These are phyloP conservation scores for Colletotrichum salicis DNA, from an alignment of 2,329 filamentous ascomycete species.

Conservation along the genomic window DNA sequence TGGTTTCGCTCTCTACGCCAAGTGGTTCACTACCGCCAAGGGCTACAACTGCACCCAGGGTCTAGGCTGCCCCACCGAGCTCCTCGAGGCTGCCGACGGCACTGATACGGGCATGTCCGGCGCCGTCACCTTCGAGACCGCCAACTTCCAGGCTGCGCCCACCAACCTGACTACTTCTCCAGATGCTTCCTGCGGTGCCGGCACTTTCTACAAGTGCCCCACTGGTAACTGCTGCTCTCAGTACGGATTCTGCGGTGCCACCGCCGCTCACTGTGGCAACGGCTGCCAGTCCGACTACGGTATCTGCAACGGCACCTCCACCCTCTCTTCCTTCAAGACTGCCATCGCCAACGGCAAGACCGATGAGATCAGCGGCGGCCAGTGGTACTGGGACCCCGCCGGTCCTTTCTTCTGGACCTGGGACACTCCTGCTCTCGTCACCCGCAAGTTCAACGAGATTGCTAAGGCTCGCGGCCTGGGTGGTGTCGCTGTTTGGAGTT, in stretches of 20 bases:
- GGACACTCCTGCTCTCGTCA: conserved; percentile 62
- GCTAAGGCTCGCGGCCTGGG: conserved; percentile 54
- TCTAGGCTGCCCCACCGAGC: conserved; percentile 67
- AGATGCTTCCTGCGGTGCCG: conserved; percentile 17
- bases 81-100: conserved; percentile 70
- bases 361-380: conserved; percentile 60
- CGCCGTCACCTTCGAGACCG: conserved; percentile 51
- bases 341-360: conserved; percentile 54
- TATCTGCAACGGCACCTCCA: conserved; percentile 31
- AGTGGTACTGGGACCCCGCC: conserved; percentile 63
- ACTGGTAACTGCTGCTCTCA: conserved; percentile 29
- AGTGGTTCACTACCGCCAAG: conserved; percentile 70
- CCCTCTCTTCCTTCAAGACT: conserved; percentile 49
- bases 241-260: conserved; percentile 27
- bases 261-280: conserved; percentile 24
- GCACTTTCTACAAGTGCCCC: conserved; percentile 29
- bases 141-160: conserved; percentile 40
- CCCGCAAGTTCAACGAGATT: conserved; percentile 57
- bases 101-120: conserved; percentile 64
- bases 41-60: conserved; percentile 56
- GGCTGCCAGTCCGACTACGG: conserved; percentile 32
- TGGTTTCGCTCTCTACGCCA: conserved; percentile 76
- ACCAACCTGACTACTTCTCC: conserved; percentile 27
- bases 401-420: conserved; percentile 64
- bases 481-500: conserved; percentile 64